Evolutionary conservation across 257 asterid species (phyloP), one percentile per base, ranked within the genome.

Genomic region (Galeopsis tetrahit): DNA sequence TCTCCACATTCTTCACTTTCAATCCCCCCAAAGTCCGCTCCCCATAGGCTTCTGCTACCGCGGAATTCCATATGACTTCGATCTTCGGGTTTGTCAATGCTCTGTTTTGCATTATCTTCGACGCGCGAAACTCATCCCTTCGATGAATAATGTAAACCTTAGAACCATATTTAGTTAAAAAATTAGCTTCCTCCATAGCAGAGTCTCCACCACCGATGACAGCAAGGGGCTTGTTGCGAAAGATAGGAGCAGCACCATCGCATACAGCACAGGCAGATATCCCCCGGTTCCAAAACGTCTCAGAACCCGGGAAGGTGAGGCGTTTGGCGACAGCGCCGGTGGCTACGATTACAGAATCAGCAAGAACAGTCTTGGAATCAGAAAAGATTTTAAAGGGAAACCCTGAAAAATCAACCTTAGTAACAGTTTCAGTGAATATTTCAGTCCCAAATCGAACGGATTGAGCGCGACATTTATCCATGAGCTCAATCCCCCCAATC

Each of bases 201-300:
- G 99, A 92, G 84, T 95, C 98, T 1, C 99, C 99, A 5, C 99
- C 99, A 9, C 99, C 99, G 4, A 95, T 90, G 36, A 95, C 99
- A 32, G 96, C 97, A 1, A 95, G 85, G 1, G 90, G 90, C 53
- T 92, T 92, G 79, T 90, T 80, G 38, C 96, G 86, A 58, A 95
- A 95, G 21, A 88, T 84, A 14, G 99, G 99, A 1, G 97, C 97
- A 0, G 99, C 98, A 0, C 98, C 99, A 17, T 95, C 99, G 36
- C 98, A 95, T 10, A 95, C 96, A 3, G 99, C 99, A 55, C 99
- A 95, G 28, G 99, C 97, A 1, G 98, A 92, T 48, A 95, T 88
- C 5, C 98, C 99, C 1, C 90, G 85, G 83, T 92, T 95, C 99
- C 99, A 95, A 49, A 83, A 95, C 21, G 86, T 78, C 0, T 84